phyloP scores from a whole-genome alignment of 2,329 filamentous ascomycete genomes.

The Pseudofabraea citricarpa region DNA sequence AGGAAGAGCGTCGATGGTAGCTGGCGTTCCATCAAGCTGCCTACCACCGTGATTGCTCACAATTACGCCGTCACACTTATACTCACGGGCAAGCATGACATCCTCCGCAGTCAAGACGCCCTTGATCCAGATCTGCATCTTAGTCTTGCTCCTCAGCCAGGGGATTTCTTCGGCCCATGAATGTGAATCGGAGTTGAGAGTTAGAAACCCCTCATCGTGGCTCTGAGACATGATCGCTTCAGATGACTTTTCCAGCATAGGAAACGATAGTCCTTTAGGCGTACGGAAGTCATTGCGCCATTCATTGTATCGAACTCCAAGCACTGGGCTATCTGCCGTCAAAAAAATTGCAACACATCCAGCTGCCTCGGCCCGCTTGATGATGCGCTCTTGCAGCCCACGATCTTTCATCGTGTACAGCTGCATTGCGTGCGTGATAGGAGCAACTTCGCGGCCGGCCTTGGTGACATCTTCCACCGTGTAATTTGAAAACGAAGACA shows the following conservation, averaged over 20 bases:
- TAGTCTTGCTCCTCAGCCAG: conserved; percentile 43
- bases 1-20: conserved; percentile 23
- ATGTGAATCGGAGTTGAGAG: conserved; percentile 24
- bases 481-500: conserved; percentile 42
- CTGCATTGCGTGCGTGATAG: conserved; percentile 43
- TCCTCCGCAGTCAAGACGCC: conserved; percentile 52
- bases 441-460: conserved; percentile 29
- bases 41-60: conserved; percentile 53
- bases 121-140: conserved; percentile 42
- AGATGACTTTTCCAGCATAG: conserved; percentile 14
- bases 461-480: conserved; percentile 36
- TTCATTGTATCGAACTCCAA: conserved; percentile 14
- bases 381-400: conserved; percentile 21
- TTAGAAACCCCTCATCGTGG: conserved; percentile 19
- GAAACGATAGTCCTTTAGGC: conserved; percentile 27
- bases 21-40: conserved; percentile 49
- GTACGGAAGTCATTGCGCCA: conserved; percentile 37
- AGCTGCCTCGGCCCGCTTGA: conserved; percentile 16
- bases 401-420: conserved; percentile 46
- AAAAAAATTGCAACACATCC: conserved; percentile 20
- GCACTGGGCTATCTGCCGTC: conserved; percentile 18
- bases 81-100: conserved; percentile 54
- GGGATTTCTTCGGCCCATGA: conserved; percentile 45
- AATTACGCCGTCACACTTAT: conserved; percentile 54
- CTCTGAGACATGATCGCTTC: conserved; percentile 12